Evolutionary conservation across 2,329 filamentous ascomycete genomes (phyloP).

Genomic region (Aspergillus melleus): DNA sequence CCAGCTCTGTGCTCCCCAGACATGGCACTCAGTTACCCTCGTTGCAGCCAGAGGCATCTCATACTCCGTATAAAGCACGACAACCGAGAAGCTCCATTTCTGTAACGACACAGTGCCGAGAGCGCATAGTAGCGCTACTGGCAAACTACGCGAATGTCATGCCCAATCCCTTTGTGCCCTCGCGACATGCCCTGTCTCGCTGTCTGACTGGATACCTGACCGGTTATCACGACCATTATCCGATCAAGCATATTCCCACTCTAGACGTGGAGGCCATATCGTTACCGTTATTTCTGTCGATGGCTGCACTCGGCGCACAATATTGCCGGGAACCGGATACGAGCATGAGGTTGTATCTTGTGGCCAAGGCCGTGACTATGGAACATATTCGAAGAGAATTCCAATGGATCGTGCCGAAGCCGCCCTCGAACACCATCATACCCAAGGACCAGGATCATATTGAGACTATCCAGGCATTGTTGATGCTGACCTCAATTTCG

Average conservation of each 20-base stretch:
- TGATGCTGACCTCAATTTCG: slow-evolving; percentile 31
- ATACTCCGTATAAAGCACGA: slow-evolving; percentile 23
- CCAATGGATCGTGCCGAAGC: slow-evolving; percentile 17
- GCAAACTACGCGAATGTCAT: slow-evolving; percentile 30
- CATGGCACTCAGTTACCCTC: slow-evolving; percentile 36
- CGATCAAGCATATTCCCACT: slow-evolving; percentile 34
- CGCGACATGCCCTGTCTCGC: slow-evolving; percentile 34
- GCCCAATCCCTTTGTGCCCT: slow-evolving; percentile 27
- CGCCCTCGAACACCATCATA: slow-evolving; percentile 7
- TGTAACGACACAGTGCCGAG: slow-evolving; percentile 32
- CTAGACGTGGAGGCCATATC: slow-evolving; percentile 27
- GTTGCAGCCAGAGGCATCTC: slow-evolving; percentile 33
- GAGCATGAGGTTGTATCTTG: slow-evolving; percentile 31
- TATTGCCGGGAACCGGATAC: slow-evolving; percentile 36
- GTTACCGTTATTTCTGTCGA: slow-evolving; percentile 29
- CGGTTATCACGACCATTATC: slow-evolving; percentile 36
- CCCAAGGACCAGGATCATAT: slow-evolving; percentile 26
- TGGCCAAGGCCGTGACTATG: slow-evolving; percentile 33
- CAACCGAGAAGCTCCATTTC: slow-evolving; percentile 30
- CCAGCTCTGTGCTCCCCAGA: slow-evolving; percentile 32
- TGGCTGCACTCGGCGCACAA: slow-evolving; percentile 34
- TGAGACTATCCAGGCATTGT: slow-evolving; percentile 29
- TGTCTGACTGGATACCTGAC: slow-evolving; percentile 35
- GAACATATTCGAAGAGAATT: slow-evolving; percentile 32
- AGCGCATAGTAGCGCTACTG: slow-evolving; percentile 25